Conservation (phyloP, 2,329 filamentous ascomycete species). For the Gremmenia infestans region DNA sequence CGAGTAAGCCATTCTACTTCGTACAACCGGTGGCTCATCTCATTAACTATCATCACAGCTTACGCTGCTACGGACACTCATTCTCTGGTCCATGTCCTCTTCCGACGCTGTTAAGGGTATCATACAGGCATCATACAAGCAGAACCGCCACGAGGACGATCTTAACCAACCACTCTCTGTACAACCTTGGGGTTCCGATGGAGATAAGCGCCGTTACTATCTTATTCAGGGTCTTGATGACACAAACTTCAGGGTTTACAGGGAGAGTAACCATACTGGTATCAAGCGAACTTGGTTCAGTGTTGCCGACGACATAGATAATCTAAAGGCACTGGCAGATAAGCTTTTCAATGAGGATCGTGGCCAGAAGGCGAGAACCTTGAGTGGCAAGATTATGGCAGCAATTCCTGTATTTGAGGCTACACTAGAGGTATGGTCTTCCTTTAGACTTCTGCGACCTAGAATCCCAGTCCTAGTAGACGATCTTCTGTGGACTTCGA, state of each 20-base stretch:
- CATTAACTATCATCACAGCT: conserved; percentile 50
- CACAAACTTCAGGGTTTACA: conserved; percentile 87
- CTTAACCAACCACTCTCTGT: conserved; percentile 83
- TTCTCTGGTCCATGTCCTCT: conserved; percentile 83
- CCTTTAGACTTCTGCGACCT: neutral
- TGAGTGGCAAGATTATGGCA: conserved; percentile 70
- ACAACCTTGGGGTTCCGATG: conserved; percentile 85
- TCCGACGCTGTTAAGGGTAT: conserved; percentile 78
- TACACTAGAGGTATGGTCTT: conserved; percentile 71
- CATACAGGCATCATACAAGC: conserved; percentile 85
- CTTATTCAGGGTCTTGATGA: conserved; percentile 91
- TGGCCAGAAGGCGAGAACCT: conserved; percentile 71
- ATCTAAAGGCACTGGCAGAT: conserved; percentile 68
- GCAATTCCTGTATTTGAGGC: conserved; percentile 89
- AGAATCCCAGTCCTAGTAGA: neutral
- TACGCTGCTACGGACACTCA: conserved; percentile 73
- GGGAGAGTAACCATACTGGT: conserved; percentile 80
- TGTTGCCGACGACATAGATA: conserved; percentile 84
- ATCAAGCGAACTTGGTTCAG: conserved; percentile 84
- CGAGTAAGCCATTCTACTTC: conserved; percentile 52
- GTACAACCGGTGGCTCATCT: neutral
- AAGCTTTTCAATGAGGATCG: conserved; percentile 74
- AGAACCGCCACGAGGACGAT: conserved; percentile 72
- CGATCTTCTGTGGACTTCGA: neutral
- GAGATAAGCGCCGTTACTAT: conserved; percentile 88